A percentile compares a stretch with the other conserved stretches of the same genome.
phyloP scores from a whole-genome alignment of 805 yeast species.

The Sugiyamaella boreocaroliniensis region DNA sequence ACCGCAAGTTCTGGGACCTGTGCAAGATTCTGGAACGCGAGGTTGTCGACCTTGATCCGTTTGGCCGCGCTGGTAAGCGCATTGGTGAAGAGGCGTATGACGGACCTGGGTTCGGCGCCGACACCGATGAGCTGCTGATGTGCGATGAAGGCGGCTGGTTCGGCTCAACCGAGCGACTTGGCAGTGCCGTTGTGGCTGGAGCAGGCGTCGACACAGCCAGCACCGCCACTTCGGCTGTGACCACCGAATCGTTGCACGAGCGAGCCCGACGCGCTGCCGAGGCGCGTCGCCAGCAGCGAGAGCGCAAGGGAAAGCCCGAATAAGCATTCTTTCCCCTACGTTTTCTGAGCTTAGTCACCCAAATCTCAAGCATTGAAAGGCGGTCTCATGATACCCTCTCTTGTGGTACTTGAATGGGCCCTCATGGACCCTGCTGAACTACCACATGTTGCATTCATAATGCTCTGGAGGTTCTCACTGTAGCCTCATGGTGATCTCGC shows the following conservation, averaged over 20 bases:
- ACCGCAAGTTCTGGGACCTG: constrained; percentile 31
- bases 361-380: too few species aligned
- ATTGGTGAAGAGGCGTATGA: constrained; percentile 18
- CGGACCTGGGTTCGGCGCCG: constrained; percentile 16
- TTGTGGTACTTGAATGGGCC: too few species aligned
- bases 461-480: too few species aligned
- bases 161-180: constrained; percentile 19
- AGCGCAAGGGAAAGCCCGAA: background rate
- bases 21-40: constrained; percentile 31
- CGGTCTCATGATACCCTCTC: too few species aligned
- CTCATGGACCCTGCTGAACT: too few species aligned
- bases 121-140: constrained; percentile 12
- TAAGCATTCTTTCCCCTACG: too few species aligned
- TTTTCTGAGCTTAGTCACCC: too few species aligned
- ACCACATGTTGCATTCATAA: too few species aligned
- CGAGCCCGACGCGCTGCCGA: constrained; percentile 15
- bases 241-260: background rate
- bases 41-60: constrained; percentile 27
- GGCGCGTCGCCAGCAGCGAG: constrained; percentile 7
- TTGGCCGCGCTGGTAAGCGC: constrained; percentile 23
- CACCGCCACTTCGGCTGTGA: background rate
- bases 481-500: too few species aligned
- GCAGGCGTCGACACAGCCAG: background rate
- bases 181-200: background rate
- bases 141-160: constrained; percentile 25